phyloP scores from a whole-genome alignment of 78 protist species.

The Chrysochromulina tobinii region DNA sequence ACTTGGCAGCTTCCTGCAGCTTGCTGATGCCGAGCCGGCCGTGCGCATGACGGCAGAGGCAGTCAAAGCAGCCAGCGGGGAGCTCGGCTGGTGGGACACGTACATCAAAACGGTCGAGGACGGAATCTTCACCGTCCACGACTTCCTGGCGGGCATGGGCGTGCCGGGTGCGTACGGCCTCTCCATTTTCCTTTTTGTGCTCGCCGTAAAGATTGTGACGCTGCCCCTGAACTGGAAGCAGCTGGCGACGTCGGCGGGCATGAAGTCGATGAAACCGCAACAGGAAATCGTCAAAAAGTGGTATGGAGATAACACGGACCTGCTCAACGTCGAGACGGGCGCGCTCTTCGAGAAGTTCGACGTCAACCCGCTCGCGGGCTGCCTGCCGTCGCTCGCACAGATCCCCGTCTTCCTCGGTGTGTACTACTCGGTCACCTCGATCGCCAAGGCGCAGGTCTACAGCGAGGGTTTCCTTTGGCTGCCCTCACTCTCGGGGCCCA shows the following conservation, averaged over 20 bases:
- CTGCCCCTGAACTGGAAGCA: not conserved
- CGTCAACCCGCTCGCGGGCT: constrained; percentile 31
- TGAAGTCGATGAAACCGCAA: not conserved
- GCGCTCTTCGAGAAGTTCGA: not conserved
- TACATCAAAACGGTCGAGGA: not conserved
- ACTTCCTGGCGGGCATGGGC: not conserved
- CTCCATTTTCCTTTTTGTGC: not conserved
- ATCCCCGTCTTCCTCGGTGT: constrained; percentile 7
- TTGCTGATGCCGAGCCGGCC: not conserved
- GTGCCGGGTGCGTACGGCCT: not conserved
- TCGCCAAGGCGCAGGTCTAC: not conserved
- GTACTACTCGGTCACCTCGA: not conserved
- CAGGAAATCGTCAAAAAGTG: not conserved
- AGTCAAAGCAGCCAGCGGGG: not conserved
- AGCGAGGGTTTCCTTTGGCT: constrained; percentile 2
- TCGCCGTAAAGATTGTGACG: not conserved
- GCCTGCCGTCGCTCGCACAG: constrained; percentile 32
- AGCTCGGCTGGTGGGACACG: constrained; percentile 10
- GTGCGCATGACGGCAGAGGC: not conserved
- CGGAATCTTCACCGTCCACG: not conserved
- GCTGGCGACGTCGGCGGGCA: not conserved
- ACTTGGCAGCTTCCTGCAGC: too few species aligned
- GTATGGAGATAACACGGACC: not conserved
- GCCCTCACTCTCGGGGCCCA: not conserved
- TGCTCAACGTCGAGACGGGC: not conserved